Conservation (phyloP, 2,329 filamentous ascomycete species). For the Curvularia lunata region DNA sequence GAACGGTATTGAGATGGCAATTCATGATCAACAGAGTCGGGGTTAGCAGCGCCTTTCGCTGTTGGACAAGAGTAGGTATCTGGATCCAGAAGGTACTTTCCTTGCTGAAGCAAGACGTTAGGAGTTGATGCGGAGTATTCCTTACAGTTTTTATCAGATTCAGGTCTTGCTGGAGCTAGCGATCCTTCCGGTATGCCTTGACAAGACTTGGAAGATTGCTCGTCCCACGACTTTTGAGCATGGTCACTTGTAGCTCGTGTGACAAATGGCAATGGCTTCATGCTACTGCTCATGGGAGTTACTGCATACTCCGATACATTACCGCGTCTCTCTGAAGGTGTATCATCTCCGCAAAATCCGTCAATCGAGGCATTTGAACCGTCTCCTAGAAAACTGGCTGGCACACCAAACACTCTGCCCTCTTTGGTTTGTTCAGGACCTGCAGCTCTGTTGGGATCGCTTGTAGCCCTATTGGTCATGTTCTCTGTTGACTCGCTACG, state of each 20-base stretch:
- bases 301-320: conserved; percentile 14
- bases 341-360: not conserved
- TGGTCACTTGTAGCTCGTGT: conserved; percentile 26
- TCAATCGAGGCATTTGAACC: conserved; percentile 30
- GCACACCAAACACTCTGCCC: conserved; percentile 43
- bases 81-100: conserved; percentile 24
- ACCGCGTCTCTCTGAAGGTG: not conserved
- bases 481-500: conserved; percentile 18
- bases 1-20: conserved; percentile 23
- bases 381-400: conserved; percentile 41
- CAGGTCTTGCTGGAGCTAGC: not conserved
- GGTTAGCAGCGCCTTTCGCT: conserved; percentile 26
- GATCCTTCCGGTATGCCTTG: conserved; percentile 28
- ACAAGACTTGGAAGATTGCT: conserved; percentile 45
- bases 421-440: conserved; percentile 32
- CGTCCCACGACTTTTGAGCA: conserved; percentile 39
- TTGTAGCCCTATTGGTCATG: conserved; percentile 9
- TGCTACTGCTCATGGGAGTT: conserved; percentile 4
- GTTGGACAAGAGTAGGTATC: conserved; percentile 35
- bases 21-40: conserved; percentile 29
- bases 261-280: conserved; percentile 6
- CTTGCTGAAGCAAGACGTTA: conserved; percentile 17
- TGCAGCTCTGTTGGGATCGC: conserved; percentile 2
- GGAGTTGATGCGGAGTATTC: conserved; percentile 23
- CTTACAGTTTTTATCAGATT: conserved; percentile 9